A percentile compares a stretch with the other conserved stretches of the same genome.
These are phyloP conservation scores for Hypoxylon sp. DNA, from an alignment of 2,329 filamentous ascomycete species.

Conservation along the genomic window DNA sequence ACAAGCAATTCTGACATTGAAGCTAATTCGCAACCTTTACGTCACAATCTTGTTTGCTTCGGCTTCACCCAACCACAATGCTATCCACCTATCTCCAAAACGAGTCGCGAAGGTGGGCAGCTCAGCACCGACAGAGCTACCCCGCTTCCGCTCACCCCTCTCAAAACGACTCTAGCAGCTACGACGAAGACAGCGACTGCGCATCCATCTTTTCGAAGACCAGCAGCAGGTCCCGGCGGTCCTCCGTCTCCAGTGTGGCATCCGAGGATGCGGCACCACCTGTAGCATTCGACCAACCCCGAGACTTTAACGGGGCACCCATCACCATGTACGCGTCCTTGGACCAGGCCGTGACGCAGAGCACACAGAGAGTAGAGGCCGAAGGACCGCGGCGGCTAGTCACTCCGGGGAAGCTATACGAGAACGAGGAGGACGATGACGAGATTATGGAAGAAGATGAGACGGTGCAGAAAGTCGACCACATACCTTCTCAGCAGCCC, in stretches of 20 bases:
- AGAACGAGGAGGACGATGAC: constrained; percentile 56
- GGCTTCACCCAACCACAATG: constrained; percentile 40
- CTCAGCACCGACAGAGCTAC: constrained; percentile 41
- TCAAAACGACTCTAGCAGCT: constrained; percentile 29
- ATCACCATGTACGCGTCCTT: constrained; percentile 54
- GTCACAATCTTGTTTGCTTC: constrained; percentile 25
- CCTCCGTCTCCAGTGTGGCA: constrained; percentile 50
- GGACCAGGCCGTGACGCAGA: constrained; percentile 52
- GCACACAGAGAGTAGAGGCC: constrained; percentile 45
- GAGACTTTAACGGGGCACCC: constrained; percentile 47
- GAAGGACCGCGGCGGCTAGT: constrained; percentile 48
- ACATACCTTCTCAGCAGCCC: constrained; percentile 1
- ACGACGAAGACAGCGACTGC: constrained; percentile 37
- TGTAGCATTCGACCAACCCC: constrained; percentile 43
- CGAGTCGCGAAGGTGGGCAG: constrained; percentile 49
- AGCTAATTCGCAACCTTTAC: constrained; percentile 30
- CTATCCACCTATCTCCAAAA: constrained; percentile 48
- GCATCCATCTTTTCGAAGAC: constrained; percentile 47
- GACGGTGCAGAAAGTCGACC: constrained; percentile 3
- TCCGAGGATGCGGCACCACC: constrained; percentile 41
- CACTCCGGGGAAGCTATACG: constrained; percentile 55
- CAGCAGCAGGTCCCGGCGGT: constrained; percentile 46
- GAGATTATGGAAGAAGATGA: constrained; percentile 53
- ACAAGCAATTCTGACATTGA: constrained; percentile 13
- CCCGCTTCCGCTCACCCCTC: constrained; percentile 31